A percentile compares a stretch with the other conserved stretches of the same genome.
Evolutionary conservation across 1,284 basidiomycete species (phyloP).

Genomic region (Pterulicium gracile): DNA sequence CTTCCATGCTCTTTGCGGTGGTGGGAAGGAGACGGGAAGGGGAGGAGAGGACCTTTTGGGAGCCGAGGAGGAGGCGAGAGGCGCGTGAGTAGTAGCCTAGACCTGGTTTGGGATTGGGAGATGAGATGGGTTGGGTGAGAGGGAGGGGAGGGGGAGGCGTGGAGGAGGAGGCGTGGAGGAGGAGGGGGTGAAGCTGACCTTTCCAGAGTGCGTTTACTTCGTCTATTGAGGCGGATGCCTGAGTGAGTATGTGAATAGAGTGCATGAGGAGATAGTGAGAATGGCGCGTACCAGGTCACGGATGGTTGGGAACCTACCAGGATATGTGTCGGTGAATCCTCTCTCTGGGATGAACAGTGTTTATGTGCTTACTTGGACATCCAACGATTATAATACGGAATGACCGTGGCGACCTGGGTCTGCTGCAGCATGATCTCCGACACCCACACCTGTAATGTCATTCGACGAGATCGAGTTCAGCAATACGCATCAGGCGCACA

Average conservation of each 20-base stretch:
- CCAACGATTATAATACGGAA: slow-evolving; percentile 84
- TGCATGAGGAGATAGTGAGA: not conserved
- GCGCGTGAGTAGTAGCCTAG: slow-evolving; percentile 90
- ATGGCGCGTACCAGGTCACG: slow-evolving; percentile 48
- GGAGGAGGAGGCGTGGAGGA: slow-evolving; percentile 53
- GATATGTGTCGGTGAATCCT: slow-evolving; percentile 2
- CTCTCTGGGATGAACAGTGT: slow-evolving; percentile 10
- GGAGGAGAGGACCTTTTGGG: slow-evolving; percentile 64
- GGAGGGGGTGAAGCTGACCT: slow-evolving; percentile 18
- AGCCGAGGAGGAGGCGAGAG: slow-evolving; percentile 65
- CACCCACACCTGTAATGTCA: slow-evolving; percentile 69
- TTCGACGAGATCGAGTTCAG: not conserved
- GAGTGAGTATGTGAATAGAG: slow-evolving; percentile 4
- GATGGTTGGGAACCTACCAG: slow-evolving; percentile 72
- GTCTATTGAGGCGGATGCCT: slow-evolving; percentile 70
- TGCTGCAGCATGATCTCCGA: slow-evolving; percentile 98
- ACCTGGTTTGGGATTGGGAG: too few relatives aligned
- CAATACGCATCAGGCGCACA: not conserved
- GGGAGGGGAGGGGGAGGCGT: slow-evolving; percentile 71
- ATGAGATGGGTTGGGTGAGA: slow-evolving; percentile 58
- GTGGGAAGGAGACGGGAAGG: slow-evolving; percentile 67
- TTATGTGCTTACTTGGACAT: slow-evolving; percentile 64
- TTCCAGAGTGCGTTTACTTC: slow-evolving; percentile 85
- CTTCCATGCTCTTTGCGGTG: slow-evolving; percentile 74
- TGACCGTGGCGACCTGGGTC: slow-evolving; percentile 85